phyloP scores from a whole-genome alignment of 148 eudicot species.

The Chenopodium berlandieri region DNA sequence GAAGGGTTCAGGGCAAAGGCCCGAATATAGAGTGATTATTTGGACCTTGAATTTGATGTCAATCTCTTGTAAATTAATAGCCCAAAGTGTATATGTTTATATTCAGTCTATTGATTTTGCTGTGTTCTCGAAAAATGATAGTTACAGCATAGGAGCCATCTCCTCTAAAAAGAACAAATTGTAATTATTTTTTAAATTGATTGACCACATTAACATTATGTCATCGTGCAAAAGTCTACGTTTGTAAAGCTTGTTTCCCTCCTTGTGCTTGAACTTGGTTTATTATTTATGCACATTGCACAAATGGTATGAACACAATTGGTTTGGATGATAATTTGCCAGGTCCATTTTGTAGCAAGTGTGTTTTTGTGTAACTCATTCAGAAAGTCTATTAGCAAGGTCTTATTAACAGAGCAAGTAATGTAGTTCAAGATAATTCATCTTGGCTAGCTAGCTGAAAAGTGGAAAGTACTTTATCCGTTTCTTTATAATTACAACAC shows the following conservation, averaged over 20 bases:
- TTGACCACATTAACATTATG: slow-evolving; percentile 27
- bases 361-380: too few species aligned
- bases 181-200: slow-evolving; percentile 29
- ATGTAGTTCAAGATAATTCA: too few species aligned
- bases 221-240: slow-evolving; percentile 9
- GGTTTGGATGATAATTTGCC: too few species aligned
- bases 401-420: too few species aligned
- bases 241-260: neutral
- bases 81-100: slow-evolving; percentile 32
- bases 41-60: slow-evolving; percentile 21
- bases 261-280: too few species aligned
- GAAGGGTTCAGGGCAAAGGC: slow-evolving; percentile 12
- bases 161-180: slow-evolving; percentile 8
- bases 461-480: too few species aligned
- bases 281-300: neutral
- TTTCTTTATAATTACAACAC: too few species aligned
- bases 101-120: slow-evolving; percentile 25
- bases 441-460: too few species aligned
- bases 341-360: neutral
- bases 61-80: slow-evolving; percentile 44
- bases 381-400: too few species aligned
- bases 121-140: slow-evolving; percentile 16
- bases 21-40: slow-evolving; percentile 24
- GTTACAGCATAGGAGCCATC: slow-evolving; percentile 10
- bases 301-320: too few species aligned